These are phyloP conservation scores for Beauveria varroae DNA, from an alignment of 2,329 filamentous ascomycete genomes.

Conservation along the genomic window DNA sequence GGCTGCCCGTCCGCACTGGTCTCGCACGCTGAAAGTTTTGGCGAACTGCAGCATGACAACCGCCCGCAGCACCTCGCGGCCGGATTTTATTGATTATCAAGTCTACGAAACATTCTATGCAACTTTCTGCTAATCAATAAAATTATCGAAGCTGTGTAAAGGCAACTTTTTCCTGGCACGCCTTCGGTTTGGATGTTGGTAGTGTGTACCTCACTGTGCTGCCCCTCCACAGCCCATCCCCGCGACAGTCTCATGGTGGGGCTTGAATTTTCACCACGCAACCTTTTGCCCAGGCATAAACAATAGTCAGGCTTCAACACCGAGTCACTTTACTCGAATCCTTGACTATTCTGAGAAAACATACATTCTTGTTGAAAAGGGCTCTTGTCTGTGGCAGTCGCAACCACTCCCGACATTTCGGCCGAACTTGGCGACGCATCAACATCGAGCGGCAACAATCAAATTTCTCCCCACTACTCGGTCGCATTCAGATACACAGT, in stretches of 20 bases:
- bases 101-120: background rate
- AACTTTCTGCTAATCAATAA: fast-evolving
- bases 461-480: constrained; percentile 5
- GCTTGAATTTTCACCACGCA: constrained; percentile 33
- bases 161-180: background rate
- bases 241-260: constrained; percentile 30
- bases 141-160: background rate
- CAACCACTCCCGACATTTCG: background rate
- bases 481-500: constrained; percentile 3
- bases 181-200: background rate
- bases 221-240: constrained; percentile 19
- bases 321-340: constrained; percentile 3
- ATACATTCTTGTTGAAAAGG: background rate
- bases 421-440: background rate
- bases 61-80: no score
- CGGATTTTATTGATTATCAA: no score
- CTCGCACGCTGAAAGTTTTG: background rate
- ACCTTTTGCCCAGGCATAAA: constrained; percentile 18
- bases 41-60: background rate
- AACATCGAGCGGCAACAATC: background rate
- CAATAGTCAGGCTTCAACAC: constrained; percentile 6
- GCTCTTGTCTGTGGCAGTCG: background rate
- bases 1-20: background rate
- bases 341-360: background rate
- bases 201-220: constrained; percentile 12